phyloP scores from a whole-genome alignment of 2,329 filamentous ascomycete genomes.

The Fusarium aywerte region DNA sequence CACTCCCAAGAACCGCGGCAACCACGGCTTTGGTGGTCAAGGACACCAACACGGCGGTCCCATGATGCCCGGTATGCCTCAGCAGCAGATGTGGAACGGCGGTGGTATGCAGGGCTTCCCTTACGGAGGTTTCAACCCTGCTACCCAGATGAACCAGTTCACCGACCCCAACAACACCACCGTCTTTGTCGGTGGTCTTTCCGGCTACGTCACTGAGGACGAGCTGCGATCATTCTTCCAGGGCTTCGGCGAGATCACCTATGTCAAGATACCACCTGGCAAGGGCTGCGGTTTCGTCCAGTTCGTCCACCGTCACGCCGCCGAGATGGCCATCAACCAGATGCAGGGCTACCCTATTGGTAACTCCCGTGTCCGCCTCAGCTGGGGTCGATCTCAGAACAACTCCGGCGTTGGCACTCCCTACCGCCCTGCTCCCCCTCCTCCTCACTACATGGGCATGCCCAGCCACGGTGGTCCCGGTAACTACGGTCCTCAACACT shows the following conservation, averaged over 20 bases:
- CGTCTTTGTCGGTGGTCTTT: slow-evolving; percentile 96
- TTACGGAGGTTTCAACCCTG: slow-evolving; percentile 60
- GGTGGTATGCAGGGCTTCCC: slow-evolving; percentile 49
- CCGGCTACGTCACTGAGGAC: slow-evolving; percentile 98
- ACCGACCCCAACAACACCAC: slow-evolving; percentile 99
- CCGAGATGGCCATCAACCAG: slow-evolving; percentile 99
- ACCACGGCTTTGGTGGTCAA: slow-evolving; percentile 54
- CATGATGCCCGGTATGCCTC: slow-evolving; percentile 61
- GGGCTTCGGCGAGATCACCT: slow-evolving; percentile 98
- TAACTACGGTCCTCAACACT: slow-evolving; percentile 59
- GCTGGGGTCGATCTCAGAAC: slow-evolving; percentile 98
- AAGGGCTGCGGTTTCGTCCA: slow-evolving; percentile 99
- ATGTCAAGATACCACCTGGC: slow-evolving; percentile 99
- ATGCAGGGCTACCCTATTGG: slow-evolving; percentile 99
- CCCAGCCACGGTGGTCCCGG: slow-evolving; percentile 57
- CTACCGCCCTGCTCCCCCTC: slow-evolving; percentile 88
- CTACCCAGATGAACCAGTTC: slow-evolving; percentile 92
- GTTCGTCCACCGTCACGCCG: slow-evolving; percentile 97
- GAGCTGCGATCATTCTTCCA: slow-evolving; percentile 99
- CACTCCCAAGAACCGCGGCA: slow-evolving; percentile 86
- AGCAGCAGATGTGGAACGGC: slow-evolving; percentile 56
- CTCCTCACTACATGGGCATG: slow-evolving; percentile 66
- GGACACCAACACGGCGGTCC: slow-evolving; percentile 58
- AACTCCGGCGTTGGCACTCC: slow-evolving; percentile 98
- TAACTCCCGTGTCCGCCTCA: slow-evolving; percentile 96